Percentiles rank a stretch among this genome's conserved stretches.
Conservation (phyloP, 805 yeast genomes). For the Phaffomyces opuntiae region DNA sequence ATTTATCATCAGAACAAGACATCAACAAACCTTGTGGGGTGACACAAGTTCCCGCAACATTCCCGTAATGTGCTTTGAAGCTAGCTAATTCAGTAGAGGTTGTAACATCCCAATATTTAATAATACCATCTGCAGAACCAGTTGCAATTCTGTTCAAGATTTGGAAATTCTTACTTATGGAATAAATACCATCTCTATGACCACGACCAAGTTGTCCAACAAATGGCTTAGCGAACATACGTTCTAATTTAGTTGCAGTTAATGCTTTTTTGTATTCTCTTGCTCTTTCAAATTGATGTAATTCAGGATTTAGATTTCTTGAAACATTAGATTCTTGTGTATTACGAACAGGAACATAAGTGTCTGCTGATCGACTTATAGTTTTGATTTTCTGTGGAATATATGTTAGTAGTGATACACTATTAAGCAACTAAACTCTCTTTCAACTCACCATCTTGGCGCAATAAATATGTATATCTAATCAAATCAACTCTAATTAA, state of each 20-base stretch:
- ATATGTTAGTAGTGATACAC: neutral
- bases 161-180: slow-evolving; percentile 71
- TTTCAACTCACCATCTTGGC: neutral
- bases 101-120: slow-evolving; percentile 90
- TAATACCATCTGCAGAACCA: slow-evolving; percentile 92
- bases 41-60: slow-evolving; percentile 78
- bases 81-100: slow-evolving; percentile 68
- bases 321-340: slow-evolving; percentile 84
- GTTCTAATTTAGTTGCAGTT: slow-evolving; percentile 89
- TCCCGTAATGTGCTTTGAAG: slow-evolving; percentile 84
- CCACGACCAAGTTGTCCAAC: slow-evolving; percentile 93
- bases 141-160: slow-evolving; percentile 73
- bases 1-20: slow-evolving; percentile 88
- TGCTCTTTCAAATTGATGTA: slow-evolving; percentile 96
- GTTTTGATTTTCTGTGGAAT: slow-evolving; percentile 21
- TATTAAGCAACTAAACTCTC: neutral
- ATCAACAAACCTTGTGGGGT: slow-evolving; percentile 47
- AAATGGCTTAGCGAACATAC: slow-evolving; percentile 97
- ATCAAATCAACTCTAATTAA: neutral
- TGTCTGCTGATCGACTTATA: slow-evolving; percentile 66
- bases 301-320: slow-evolving; percentile 84
- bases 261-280: slow-evolving; percentile 92
- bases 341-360: slow-evolving; percentile 86
- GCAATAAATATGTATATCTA: neutral
- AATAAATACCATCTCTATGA: slow-evolving; percentile 90